Evolutionary conservation across 352 stramenopile species (phyloP), one percentile per base, ranked within the genome.

Genomic region (Globisporangium splendens): DNA sequence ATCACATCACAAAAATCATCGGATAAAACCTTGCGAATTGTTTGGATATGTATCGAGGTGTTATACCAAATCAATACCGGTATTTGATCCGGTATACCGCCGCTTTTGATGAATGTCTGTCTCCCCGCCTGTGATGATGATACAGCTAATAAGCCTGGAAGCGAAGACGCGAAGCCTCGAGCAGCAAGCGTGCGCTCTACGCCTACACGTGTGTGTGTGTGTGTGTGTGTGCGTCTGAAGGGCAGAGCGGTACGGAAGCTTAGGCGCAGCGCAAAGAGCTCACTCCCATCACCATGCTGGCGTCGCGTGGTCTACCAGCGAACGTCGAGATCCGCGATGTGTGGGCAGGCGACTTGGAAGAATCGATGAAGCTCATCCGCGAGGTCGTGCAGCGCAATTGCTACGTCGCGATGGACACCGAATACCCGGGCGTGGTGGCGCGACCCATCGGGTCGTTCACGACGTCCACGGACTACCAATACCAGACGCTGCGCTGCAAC

Each of bases 381-480:
- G 82, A 98, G 53, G 77, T 99, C 18, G 93, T 99, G 55, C 88
- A 96, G 56, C 92, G 88, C 46, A 97, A 98, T 68, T 98, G 92
- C 46, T 99, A 98, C 76, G 93, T 99, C 39, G 97, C 97, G 24
- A 99, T 99, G 97, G 97, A 99, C 76, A 99, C 97, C 5, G 97
- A 99, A 83, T 99, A 99, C 76, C 97, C 97, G 8, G 97, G 97
- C 49, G 96, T 99, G 15, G 97, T 99, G 39, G 97, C 97, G 12
- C 93, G 97, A 17, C 97, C 97, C 18, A 97, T 99, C 24, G 96
- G 95, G 8, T 98, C 98, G 63, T 96, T 98, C 62, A 78, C 83
- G 48, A 96, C 82, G n/a, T 96, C 90, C 48, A 89, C 88, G 10
- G 96, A 99, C 67, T 99, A 98, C 80, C 95, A 99, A 76, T 99